Evolutionary conservation across 1,284 basidiomycete genomes (phyloP).

Genomic region (Fomitopsis betulina): DNA sequence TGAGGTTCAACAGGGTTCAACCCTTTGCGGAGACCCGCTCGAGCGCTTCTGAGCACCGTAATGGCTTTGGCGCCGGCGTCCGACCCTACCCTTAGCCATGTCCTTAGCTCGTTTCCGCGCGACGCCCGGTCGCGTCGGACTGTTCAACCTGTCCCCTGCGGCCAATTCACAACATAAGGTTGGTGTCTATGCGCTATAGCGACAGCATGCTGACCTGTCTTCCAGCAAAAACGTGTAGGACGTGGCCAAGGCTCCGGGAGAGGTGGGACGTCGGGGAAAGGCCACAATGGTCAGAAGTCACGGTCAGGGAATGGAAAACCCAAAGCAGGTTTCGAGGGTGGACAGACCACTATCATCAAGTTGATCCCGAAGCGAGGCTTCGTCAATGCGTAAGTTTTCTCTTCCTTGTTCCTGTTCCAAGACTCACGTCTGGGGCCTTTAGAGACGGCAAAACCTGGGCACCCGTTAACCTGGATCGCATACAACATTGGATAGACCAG

Average conservation of each 20-base stretch:
- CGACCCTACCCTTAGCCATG: conserved; percentile 1
- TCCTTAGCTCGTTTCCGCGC: conserved; percentile 14
- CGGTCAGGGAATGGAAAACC: conserved; percentile 89
- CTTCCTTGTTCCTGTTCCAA: neutral
- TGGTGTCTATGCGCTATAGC: conserved; percentile 13
- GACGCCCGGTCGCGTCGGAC: conserved; percentile 17
- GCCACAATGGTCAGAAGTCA: conserved; percentile 95
- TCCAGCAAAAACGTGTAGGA: conserved; percentile 89
- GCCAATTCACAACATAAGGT: conserved; percentile 61
- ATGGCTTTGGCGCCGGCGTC: neutral
- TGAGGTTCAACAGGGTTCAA: neutral
- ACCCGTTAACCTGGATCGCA: conserved; percentile 81
- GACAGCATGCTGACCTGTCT: neutral
- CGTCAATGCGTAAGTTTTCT: conserved; percentile 73
- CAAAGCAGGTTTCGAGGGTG: conserved; percentile 87
- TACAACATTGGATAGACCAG: conserved; percentile 90
- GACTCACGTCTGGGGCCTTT: conserved; percentile 2
- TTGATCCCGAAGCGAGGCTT: conserved; percentile 94
- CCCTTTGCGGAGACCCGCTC: neutral
- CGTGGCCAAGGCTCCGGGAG: conserved; percentile 88
- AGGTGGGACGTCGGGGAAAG: conserved; percentile 90
- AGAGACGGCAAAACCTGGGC: conserved; percentile 76
- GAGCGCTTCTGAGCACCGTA: neutral
- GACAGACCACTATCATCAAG: conserved; percentile 92
- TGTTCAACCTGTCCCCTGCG: conserved; percentile 54